Conservation (phyloP, 2,329 filamentous ascomycete genomes). For the Nothophoma quercina region DNA sequence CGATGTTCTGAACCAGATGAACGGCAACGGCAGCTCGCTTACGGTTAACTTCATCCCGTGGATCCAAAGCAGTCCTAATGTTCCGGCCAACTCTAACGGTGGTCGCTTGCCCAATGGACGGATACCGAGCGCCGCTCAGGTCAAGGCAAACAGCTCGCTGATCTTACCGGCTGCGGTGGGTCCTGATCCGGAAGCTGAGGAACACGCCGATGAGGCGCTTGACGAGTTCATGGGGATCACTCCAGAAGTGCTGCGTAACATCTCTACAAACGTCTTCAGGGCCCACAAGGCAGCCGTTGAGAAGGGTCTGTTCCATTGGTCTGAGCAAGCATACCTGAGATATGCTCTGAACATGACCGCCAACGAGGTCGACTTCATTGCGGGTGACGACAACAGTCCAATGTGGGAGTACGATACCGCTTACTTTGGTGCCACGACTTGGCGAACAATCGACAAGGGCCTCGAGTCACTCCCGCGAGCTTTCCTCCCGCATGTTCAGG, state of each 20-base stretch:
- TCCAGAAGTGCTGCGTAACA: constrained; percentile 47
- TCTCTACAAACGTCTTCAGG: constrained; percentile 56
- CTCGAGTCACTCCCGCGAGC: constrained; percentile 66
- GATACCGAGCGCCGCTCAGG: constrained; percentile 42
- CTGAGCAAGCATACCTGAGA: constrained; percentile 68
- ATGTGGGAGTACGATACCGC: constrained; percentile 58
- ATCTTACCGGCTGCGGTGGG: constrained; percentile 21
- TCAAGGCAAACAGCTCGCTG: constrained; percentile 38
- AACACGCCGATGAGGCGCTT: constrained; percentile 29
- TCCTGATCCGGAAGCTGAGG: constrained; percentile 28
- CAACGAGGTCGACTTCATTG: constrained; percentile 59
- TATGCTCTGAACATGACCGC: constrained; percentile 66
- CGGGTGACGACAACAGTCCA: constrained; percentile 54
- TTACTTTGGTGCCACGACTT: constrained; percentile 67
- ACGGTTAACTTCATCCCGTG: constrained; percentile 69
- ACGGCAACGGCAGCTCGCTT: constrained; percentile 57
- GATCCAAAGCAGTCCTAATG: constrained; percentile 65
- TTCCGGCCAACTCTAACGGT: constrained; percentile 53
- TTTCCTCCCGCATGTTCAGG: constrained; percentile 68
- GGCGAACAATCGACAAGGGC: constrained; percentile 71
- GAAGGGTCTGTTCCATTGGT: constrained; percentile 68
- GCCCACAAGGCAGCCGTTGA: constrained; percentile 64
- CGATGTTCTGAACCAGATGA: constrained; percentile 66
- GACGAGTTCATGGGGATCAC: constrained; percentile 31
- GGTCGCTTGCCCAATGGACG: constrained; percentile 45